Evolutionary conservation across 139 green algal species (phyloP).

Genomic region (Chlorella sp.): DNA sequence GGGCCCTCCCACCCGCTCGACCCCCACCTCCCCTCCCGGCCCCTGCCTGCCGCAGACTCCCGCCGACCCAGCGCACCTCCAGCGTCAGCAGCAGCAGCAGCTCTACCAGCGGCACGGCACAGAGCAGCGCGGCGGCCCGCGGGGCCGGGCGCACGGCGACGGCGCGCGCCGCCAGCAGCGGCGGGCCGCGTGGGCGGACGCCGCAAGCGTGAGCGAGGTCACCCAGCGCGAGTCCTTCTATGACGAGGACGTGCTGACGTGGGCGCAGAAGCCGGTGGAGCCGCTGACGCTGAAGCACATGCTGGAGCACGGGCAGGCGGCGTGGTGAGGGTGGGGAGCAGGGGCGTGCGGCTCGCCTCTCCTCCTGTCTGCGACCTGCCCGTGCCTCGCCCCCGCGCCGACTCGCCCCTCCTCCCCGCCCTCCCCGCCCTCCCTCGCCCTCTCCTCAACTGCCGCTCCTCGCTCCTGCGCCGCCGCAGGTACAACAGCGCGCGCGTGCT

Average conservation of each 20-base stretch:
- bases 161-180: background rate
- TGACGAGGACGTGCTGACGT: constrained; percentile 40
- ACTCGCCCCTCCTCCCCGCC: background rate
- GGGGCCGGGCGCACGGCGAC: too few species aligned
- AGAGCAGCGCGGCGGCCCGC: too few species aligned
- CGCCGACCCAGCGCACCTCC: too few species aligned
- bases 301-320: constrained; percentile 64
- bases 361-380: background rate
- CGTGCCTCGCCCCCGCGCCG: background rate
- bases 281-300: constrained; percentile 67
- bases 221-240: constrained; percentile 60
- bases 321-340: background rate
- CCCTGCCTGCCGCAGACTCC: too few species aligned
- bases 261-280: background rate
- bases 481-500: constrained; percentile 51
- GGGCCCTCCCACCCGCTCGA: too few species aligned
- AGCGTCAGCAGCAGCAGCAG: too few species aligned
- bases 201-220: background rate
- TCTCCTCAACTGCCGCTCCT: background rate
- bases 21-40: too few species aligned
- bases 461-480: too few species aligned
- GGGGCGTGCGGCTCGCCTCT: background rate
- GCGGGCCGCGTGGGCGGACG: background rate
- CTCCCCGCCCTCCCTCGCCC: background rate
- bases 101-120: too few species aligned